Percentiles rank a stretch among this genome's conserved stretches.
Conservation (phyloP, 2,329 filamentous ascomycete genomes). For the Claviceps quebecensis region DNA sequence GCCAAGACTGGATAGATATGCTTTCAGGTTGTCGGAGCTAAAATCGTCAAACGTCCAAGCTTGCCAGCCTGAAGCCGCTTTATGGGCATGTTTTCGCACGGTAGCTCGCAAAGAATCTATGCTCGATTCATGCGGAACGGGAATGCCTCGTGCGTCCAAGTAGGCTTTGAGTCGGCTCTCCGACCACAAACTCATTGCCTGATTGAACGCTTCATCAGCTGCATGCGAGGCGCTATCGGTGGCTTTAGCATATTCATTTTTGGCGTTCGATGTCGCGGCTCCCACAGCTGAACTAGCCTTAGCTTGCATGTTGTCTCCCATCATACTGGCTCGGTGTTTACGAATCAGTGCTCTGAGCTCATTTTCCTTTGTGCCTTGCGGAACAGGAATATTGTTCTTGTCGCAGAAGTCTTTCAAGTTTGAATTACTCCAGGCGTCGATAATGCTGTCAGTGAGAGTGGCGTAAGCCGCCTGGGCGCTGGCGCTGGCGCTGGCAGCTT, state of each 20-base stretch:
- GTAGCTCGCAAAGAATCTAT: constrained; percentile 59
- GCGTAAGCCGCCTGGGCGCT: constrained; percentile 57
- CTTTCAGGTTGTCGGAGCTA: constrained; percentile 54
- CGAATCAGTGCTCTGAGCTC: constrained; percentile 82
- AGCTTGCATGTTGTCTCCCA: constrained; percentile 48
- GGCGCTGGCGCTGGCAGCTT: constrained; percentile 44
- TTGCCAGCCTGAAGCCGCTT: constrained; percentile 51
- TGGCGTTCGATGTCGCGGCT: constrained; percentile 60
- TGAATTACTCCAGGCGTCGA: constrained; percentile 79
- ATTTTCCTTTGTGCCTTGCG: constrained; percentile 81
- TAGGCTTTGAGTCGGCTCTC: constrained; percentile 66
- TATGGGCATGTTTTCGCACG: constrained; percentile 60
- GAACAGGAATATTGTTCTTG: constrained; percentile 73
- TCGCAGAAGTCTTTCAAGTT: constrained; percentile 88
- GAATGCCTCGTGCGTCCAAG: constrained; percentile 62
- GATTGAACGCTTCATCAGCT: constrained; percentile 52
- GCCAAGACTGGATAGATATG: constrained; percentile 38
- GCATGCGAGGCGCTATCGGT: constrained; percentile 53
- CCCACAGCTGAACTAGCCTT: constrained; percentile 49
- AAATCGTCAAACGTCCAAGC: constrained; percentile 73
- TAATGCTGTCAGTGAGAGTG: constrained; percentile 66
- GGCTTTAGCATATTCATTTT: constrained; percentile 63
- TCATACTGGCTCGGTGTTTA: constrained; percentile 64
- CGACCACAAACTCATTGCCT: constrained; percentile 50
- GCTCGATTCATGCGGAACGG: constrained; percentile 58